These are phyloP conservation scores for Orbilia ellipsospora DNA, from an alignment of 2,329 filamentous ascomycete species.

Conservation along the genomic window DNA sequence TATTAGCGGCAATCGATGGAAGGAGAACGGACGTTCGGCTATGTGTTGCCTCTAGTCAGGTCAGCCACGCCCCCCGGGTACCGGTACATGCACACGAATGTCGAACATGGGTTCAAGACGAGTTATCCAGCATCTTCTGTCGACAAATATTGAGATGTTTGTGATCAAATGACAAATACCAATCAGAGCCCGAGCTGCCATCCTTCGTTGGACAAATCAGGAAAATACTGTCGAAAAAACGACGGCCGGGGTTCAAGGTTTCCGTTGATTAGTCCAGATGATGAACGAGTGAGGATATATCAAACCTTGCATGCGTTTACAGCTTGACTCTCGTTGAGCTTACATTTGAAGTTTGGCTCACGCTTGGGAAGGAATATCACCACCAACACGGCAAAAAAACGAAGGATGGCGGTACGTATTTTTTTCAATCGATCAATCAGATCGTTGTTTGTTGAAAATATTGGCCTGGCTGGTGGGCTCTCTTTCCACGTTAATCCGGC, in stretches of 20 bases:
- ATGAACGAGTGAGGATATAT: slow-evolving; percentile 24
- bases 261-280: neutral
- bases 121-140: neutral
- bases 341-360: neutral
- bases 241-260: neutral
- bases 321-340: slow-evolving; percentile 1
- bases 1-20: neutral
- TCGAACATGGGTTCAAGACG: slow-evolving; percentile 4
- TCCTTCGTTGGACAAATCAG: slow-evolving; percentile 43
- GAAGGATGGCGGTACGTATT: slow-evolving; percentile 34
- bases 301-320: slow-evolving; percentile 40
- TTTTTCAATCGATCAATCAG: neutral
- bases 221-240: slow-evolving; percentile 22
- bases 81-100: slow-evolving; percentile 8
- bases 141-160: slow-evolving; percentile 34
- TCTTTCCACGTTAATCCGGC: slow-evolving; percentile 25
- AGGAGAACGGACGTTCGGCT: slow-evolving; percentile 25
- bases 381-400: slow-evolving; percentile 17
- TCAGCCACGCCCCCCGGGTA: slow-evolving; percentile 29
- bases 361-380: slow-evolving; percentile 18
- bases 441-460: slow-evolving; percentile 26
- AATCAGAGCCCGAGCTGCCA: slow-evolving; percentile 40
- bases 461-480: slow-evolving; percentile 34
- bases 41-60: slow-evolving; percentile 31
- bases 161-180: slow-evolving; percentile 53